Evolutionary conservation across 106 monocot genomes (phyloP), one percentile per base, ranked within the genome.

Genomic region (Platanthera zijinensis): DNA sequence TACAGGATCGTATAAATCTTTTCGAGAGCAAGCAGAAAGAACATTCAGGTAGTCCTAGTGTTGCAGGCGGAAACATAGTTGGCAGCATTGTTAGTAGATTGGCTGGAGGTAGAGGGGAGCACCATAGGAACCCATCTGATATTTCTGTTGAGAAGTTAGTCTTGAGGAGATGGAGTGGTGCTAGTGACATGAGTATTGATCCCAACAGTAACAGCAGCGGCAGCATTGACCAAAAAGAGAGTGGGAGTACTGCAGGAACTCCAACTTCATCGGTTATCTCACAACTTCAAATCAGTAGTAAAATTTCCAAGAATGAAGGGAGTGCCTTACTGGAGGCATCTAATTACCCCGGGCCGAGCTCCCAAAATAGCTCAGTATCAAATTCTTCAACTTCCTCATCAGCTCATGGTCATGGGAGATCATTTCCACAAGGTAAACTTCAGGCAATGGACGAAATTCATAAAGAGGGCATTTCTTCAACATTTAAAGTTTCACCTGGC

Each of bases 101-200:
- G 59, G 74, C 75, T 47, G 80, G 76, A 21, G 85, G 81, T 45
- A 93, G 82, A 78, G 81, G 74, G 6, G 94, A 99, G 82, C 91
- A 90, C 57, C 79, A 85, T 51, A 87, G 97, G 79, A 81, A 85
- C 39, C 85, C 86, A 57, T 99, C 97, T 79, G 92, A 94, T 59
- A 71, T 77, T 2, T 92, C 91, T 56, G 74, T 84, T 67, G 97
- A 99, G 67, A 99, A 88, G 77, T 85, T 83, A 4, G 91, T 94
- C 53, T 77, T 96, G 70, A 88, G 90, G 80, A 82, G 97, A 86
- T 99, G 97, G 97, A 99, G 97, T 61, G 92, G 94, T 71, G 88
- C 92, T 49, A 99, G 97, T 62, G 97, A 99, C 79, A 99, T 99
- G 97, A 99, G 97, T 72, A 86, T 99, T 62, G 97, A 94, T 71